Percentiles rank a stretch among this genome's conserved stretches.
Conservation (phyloP, 805 yeast genomes). For the Ogataea angusta region DNA sequence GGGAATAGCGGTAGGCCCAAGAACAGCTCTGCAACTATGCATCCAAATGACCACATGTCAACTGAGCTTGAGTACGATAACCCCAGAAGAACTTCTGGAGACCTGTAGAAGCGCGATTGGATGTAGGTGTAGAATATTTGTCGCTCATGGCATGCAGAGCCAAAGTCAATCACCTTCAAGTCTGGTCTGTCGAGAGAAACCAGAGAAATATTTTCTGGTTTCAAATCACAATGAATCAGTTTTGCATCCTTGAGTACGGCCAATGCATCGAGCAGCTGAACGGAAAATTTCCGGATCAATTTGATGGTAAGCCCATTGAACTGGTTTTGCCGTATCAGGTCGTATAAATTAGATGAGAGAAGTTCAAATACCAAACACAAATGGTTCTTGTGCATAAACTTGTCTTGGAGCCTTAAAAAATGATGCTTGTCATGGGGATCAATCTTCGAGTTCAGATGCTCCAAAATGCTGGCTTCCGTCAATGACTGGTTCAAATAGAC, state of each 20-base stretch:
- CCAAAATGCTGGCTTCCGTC: slow-evolving; percentile 84
- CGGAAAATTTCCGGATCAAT: slow-evolving; percentile 71
- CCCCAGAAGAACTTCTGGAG: slow-evolving; percentile 92
- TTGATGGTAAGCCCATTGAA: slow-evolving; percentile 85
- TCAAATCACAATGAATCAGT: slow-evolving; percentile 92
- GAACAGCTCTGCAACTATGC: slow-evolving; percentile 56
- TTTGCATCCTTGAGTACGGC: slow-evolving; percentile 77
- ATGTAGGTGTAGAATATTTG: slow-evolving; percentile 88
- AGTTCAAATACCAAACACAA: slow-evolving; percentile 90
- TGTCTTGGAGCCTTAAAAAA: slow-evolving; percentile 76
- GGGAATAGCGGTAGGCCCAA: slow-evolving; percentile 92
- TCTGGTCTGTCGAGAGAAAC: slow-evolving; percentile 79
- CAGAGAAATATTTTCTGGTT: slow-evolving; percentile 90
- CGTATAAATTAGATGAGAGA: slow-evolving; percentile 83
- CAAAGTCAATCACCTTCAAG: slow-evolving; percentile 92
- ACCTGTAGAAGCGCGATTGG: slow-evolving; percentile 88
- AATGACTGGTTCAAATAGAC: slow-evolving; percentile 89
- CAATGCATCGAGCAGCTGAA: slow-evolving; percentile 78
- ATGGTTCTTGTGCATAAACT: slow-evolving; percentile 89
- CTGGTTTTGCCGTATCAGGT: slow-evolving; percentile 86
- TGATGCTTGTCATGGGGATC: slow-evolving; percentile 72
- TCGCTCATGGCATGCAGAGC: slow-evolving; percentile 89
- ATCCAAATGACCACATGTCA: slow-evolving; percentile 72
- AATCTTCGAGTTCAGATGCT: slow-evolving; percentile 67
- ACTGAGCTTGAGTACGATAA: slow-evolving; percentile 89